Evolutionary conservation across 2,329 filamentous ascomycete species (phyloP).

Genomic region (Bipolaris bicolor): DNA sequence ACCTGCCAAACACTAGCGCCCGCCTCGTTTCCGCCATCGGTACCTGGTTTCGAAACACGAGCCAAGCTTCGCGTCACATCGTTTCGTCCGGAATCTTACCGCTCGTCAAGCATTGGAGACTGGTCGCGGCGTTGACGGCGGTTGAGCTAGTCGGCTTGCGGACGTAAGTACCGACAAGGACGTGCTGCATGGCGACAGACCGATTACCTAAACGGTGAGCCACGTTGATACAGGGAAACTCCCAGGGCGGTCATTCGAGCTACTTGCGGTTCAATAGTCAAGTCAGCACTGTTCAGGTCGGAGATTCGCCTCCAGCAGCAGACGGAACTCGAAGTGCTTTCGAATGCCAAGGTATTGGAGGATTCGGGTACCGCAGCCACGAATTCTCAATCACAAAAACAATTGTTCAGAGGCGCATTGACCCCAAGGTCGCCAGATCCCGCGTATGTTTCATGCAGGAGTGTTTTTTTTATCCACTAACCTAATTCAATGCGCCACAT

Average conservation of each 20-base stretch:
- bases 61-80: not conserved
- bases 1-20: conserved; percentile 20
- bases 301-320: not conserved
- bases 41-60: conserved; percentile 24
- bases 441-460: not conserved
- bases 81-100: conserved; percentile 1
- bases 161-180: not conserved
- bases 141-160: not conserved
- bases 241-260: not conserved
- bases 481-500: not conserved
- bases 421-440: not conserved
- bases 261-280: not conserved
- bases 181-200: not conserved
- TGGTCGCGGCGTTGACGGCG: not conserved
- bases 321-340: not conserved
- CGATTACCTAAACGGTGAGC: not conserved
- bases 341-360: not conserved
- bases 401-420: not conserved
- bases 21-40: conserved; percentile 13
- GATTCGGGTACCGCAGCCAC: not conserved
- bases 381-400: not conserved
- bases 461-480: not conserved
- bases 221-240: not conserved
- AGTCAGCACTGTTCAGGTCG: not conserved
- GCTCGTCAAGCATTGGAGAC: not conserved